A percentile compares a stretch with the other conserved stretches of the same genome.
Evolutionary conservation across 2,329 filamentous ascomycete species (phyloP).

Genomic region (Ambrosiella xylebori): DNA sequence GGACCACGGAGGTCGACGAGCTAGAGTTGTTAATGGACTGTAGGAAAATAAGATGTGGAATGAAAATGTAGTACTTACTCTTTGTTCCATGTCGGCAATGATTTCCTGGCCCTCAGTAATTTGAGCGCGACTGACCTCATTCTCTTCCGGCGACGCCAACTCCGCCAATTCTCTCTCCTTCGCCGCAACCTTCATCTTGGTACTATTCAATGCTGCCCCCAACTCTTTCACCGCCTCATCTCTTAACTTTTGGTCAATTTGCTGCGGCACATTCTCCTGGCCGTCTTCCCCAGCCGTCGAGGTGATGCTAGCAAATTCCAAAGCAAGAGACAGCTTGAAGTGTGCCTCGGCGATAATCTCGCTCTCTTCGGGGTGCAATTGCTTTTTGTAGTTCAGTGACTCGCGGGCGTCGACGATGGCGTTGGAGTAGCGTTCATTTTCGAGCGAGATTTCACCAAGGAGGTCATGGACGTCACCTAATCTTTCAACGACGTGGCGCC

Average conservation of each 20-base stretch:
- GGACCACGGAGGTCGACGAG: conserved; percentile 52
- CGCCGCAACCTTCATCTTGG: conserved; percentile 50
- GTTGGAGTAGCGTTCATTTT: conserved; percentile 75
- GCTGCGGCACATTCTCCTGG: conserved; percentile 22
- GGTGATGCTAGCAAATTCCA: conserved; percentile 80
- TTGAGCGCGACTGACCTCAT: conserved; percentile 41
- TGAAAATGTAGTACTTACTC: conserved; percentile 30
- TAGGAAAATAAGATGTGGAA: not conserved
- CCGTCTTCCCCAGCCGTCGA: conserved; percentile 33
- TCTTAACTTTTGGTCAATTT: conserved; percentile 50
- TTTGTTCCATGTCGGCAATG: conserved; percentile 59
- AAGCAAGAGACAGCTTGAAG: conserved; percentile 85
- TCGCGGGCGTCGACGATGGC: conserved; percentile 73
- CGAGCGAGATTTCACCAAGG: conserved; percentile 88
- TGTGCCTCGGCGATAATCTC: conserved; percentile 85
- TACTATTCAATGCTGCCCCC: conserved; percentile 56
- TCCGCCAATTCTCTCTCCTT: conserved; percentile 51
- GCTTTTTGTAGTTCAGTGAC: conserved; percentile 60
- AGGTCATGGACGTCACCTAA: conserved; percentile 87
- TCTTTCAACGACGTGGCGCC: conserved; percentile 58
- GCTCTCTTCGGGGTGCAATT: conserved; percentile 63
- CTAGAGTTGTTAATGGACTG: conserved; percentile 20
- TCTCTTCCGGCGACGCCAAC: conserved; percentile 47
- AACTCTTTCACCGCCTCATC: conserved; percentile 56
- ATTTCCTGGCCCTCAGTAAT: conserved; percentile 64